Evolutionary conservation across 768 basidiomycete genomes (phyloP).

Genomic region (Xerocomellus chrysenteron): DNA sequence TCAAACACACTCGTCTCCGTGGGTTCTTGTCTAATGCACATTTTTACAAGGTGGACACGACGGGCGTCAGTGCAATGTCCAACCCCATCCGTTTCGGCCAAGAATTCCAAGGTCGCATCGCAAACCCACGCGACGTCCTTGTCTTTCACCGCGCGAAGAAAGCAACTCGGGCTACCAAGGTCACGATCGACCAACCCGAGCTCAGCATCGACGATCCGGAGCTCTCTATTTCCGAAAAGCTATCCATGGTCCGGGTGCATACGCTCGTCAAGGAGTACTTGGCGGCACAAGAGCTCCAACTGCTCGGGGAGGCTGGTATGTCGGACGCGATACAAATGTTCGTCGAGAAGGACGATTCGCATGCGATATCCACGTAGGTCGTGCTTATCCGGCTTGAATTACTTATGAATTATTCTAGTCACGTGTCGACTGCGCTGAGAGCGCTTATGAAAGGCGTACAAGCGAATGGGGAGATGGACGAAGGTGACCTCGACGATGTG

Average conservation of each 20-base stretch:
- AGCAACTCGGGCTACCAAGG: slow-evolving; percentile 43
- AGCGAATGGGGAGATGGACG: slow-evolving; percentile 63
- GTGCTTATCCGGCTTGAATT: neutral
- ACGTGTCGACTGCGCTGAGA: slow-evolving; percentile 61
- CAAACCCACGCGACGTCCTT: slow-evolving; percentile 92
- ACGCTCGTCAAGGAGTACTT: slow-evolving; percentile 92
- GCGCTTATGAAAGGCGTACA: slow-evolving; percentile 66
- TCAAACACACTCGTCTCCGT: neutral
- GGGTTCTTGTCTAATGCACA: neutral
- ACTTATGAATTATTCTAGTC: slow-evolving; percentile 41
- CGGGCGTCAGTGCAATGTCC: slow-evolving; percentile 85
- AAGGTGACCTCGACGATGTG: slow-evolving; percentile 72
- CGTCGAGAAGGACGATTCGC: slow-evolving; percentile 96
- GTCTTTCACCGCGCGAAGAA: slow-evolving; percentile 87
- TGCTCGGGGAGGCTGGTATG: slow-evolving; percentile 88
- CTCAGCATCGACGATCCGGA: slow-evolving; percentile 78
- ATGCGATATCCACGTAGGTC: slow-evolving; percentile 84
- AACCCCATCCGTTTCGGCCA: slow-evolving; percentile 98
- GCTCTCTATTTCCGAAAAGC: slow-evolving; percentile 64
- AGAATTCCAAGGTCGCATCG: slow-evolving; percentile 86
- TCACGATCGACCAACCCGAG: slow-evolving; percentile 74
- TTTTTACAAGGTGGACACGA: slow-evolving; percentile 75
- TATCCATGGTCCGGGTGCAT: slow-evolving; percentile 80
- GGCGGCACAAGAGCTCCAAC: slow-evolving; percentile 87
- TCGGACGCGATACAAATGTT: slow-evolving; percentile 92